Evolutionary conservation across 1,139 yeast species (phyloP).

Genomic region (Blastobotrys petasosporus): DNA sequence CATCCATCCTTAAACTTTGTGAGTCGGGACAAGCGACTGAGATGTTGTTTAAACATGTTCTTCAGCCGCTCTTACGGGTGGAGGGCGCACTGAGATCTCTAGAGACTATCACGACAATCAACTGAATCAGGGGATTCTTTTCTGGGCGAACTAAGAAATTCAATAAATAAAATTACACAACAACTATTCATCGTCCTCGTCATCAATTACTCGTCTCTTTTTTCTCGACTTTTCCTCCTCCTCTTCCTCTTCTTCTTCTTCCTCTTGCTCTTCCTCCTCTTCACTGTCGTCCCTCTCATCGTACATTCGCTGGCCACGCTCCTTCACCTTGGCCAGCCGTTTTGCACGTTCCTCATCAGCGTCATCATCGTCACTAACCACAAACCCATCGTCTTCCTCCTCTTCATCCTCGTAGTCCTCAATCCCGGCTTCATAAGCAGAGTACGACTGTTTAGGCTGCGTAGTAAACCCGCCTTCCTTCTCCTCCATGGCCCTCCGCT

Average conservation of each 20-base stretch:
- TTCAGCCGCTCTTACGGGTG: too few species aligned
- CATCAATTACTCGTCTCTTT: conserved; percentile 40
- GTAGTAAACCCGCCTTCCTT: conserved; percentile 36
- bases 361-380: conserved; percentile 40
- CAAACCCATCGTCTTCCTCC: conserved; percentile 5
- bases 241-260: conserved; percentile 26
- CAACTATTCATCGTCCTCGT: conserved; percentile 49
- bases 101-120: too few species aligned
- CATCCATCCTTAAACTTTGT: too few species aligned
- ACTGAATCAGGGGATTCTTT: too few species aligned
- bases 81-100: too few species aligned
- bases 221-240: conserved; percentile 34
- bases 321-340: conserved; percentile 55
- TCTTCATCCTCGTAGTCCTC: neutral
- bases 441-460: conserved; percentile 7
- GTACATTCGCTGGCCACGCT: conserved; percentile 50
- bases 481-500: conserved; percentile 62
- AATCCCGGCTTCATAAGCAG: conserved; percentile 35
- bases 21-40: too few species aligned
- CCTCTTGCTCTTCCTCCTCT: conserved; percentile 35
- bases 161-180: neutral
- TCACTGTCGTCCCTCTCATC: conserved; percentile 29
- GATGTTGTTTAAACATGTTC: too few species aligned
- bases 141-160: too few species aligned
- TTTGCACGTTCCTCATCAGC: conserved; percentile 55